Percentiles rank a stretch among this genome's conserved stretches.
Conservation (phyloP, 192 early-diverging fungal genomes). For the Dimargaris xerosporica region DNA sequence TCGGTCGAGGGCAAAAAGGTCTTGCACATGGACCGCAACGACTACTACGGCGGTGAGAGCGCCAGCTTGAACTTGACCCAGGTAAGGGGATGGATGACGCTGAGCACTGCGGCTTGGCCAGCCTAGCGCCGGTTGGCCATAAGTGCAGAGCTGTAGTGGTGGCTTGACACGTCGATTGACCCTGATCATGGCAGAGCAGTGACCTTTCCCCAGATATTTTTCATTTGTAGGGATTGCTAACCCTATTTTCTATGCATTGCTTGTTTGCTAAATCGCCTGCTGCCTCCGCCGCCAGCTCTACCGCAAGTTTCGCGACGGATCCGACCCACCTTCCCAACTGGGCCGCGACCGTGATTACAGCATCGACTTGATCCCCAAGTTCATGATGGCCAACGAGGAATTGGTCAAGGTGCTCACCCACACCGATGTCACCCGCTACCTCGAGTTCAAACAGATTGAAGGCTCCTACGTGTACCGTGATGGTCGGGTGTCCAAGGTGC, state of each 20-base stretch:
- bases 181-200: too few species aligned
- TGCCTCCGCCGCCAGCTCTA: slow-evolving; percentile 28
- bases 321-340: slow-evolving; percentile 29
- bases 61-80: slow-evolving; percentile 94
- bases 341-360: slow-evolving; percentile 83
- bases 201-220: too few species aligned
- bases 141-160: too few species aligned
- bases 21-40: slow-evolving; percentile 84
- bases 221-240: too few species aligned
- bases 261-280: too few species aligned
- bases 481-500: slow-evolving; percentile 89
- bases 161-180: too few species aligned
- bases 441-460: slow-evolving; percentile 92
- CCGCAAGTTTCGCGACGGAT: slow-evolving; percentile 46
- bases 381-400: slow-evolving; percentile 98
- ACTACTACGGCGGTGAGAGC: slow-evolving; percentile 96
- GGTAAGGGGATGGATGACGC: slow-evolving; percentile 27
- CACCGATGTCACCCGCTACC: slow-evolving; percentile 95
- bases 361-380: slow-evolving; percentile 98
- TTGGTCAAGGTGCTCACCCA: slow-evolving; percentile 93
- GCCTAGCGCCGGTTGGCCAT: slow-evolving; percentile 11
- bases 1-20: slow-evolving; percentile 87
- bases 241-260: too few species aligned
- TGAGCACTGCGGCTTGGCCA: too few species aligned
- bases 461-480: slow-evolving; percentile 87